Base-by-base conservation (phyloP, 345 rosid genomes). In the Syzygium grande region DNA sequence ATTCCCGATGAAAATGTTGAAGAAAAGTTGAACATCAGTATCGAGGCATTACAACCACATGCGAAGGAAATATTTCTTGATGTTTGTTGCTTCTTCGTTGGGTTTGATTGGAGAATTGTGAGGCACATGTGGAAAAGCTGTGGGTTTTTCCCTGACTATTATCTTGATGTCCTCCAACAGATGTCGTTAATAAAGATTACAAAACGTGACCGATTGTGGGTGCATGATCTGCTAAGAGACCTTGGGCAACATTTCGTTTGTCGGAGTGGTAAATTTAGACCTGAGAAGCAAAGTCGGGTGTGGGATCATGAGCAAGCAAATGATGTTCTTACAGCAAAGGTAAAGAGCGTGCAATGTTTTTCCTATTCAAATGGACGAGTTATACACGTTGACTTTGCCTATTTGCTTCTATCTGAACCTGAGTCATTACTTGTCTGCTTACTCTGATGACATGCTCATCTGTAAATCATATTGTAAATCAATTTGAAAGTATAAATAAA, bases 401-500 rank as follows among this genome's bases (percentile, higher is more conserved):
- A 0, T 59, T 59, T 59, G 16, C 30, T 59, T 59, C 0, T 59
- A 11, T 59, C 0, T 59, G 0, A 27, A 59, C 3, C 0, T n/a
- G 4, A 27, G 16, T 12, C 0, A 0, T 59, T 59, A 0, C 2
- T 59, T 59, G 8, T 59, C 1, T 27, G 68, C 8, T 59, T 59
- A 5, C 0, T n/a, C n/a, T 5, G 0, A 59, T 59, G 4, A 12
- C 65, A 59, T 27, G 68, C 68, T 27, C 4, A 27, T 27, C 8
- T 27, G 0, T 12, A 3, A 59, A 3, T 59, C 3, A 25, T n/a
- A 59, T 27, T 59, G 0, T 1, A 27, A 27, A 11, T 27, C 0
- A 27, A 27, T 59, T 59, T 27, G 0, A 27, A 27, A 5, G 3
- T 59, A 59, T 27, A 0, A 0, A 0, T 11, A 59, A 12, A 0